These are phyloP conservation scores for Cardamine chenopodiifolia DNA, from an alignment of 345 rosid species.

Conservation along the genomic window DNA sequence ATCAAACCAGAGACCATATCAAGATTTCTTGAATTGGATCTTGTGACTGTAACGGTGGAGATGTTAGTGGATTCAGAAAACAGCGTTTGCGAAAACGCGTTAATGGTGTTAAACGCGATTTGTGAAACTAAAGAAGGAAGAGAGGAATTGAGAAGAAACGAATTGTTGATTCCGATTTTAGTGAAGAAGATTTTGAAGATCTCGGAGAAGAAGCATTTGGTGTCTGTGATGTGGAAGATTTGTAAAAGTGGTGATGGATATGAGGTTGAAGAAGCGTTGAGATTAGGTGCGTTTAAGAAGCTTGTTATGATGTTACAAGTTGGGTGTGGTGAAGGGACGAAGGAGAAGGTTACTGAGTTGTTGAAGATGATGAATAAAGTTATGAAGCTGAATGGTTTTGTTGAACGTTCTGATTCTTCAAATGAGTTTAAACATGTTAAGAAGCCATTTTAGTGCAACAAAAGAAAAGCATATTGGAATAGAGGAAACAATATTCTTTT, in stretches of 20 bases:
- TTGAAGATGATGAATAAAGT: conserved; percentile 72
- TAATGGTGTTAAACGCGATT: conserved; percentile 59
- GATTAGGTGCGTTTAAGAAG: conserved; percentile 84
- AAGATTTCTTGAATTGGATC: conserved; percentile 52
- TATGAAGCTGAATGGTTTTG: conserved; percentile 50
- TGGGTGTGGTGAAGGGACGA: conserved; percentile 69
- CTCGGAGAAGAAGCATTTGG: conserved; percentile 60
- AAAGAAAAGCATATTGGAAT: background rate
- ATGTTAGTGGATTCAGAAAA: conserved; percentile 59
- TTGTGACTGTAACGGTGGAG: conserved; percentile 58
- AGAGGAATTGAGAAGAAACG: conserved; percentile 45
- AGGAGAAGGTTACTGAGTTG: conserved; percentile 68
- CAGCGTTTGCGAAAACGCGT: conserved; percentile 64
- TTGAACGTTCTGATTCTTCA: conserved; percentile 61
- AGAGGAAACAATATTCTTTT: background rate
- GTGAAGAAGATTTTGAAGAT: conserved; percentile 76
- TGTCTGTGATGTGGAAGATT: conserved; percentile 67
- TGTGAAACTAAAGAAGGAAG: conserved; percentile 53
- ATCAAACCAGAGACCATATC: conserved; percentile 26
- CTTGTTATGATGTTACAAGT: conserved; percentile 74
- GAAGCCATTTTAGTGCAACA: conserved; percentile 54
- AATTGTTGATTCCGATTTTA: conserved; percentile 57
- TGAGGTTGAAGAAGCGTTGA: conserved; percentile 58
- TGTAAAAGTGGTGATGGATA: conserved; percentile 52
- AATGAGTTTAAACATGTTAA: conserved; percentile 69